These are phyloP conservation scores for Codiaeum variegatum DNA, from an alignment of 441 rosid genomes.

Conservation along the genomic window DNA sequence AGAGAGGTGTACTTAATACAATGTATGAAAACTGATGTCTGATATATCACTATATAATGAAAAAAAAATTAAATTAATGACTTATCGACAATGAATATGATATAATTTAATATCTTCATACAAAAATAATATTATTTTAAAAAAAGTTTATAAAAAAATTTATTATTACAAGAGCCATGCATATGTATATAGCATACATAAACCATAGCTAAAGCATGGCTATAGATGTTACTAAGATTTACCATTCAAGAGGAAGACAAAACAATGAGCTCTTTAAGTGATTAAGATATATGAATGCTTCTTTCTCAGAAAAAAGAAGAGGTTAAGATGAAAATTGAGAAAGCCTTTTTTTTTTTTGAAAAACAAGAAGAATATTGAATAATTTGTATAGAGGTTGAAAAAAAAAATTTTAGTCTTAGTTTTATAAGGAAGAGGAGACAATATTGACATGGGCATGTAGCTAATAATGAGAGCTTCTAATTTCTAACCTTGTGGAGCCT, in stretches of 20 bases:
- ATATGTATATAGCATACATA: no score
- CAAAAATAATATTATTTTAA: no score
- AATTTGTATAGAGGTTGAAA: background rate
- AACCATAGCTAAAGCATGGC: background rate
- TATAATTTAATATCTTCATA: no score
- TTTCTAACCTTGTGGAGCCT: background rate
- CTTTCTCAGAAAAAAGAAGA: background rate
- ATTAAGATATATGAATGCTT: background rate
- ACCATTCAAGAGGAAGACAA: background rate
- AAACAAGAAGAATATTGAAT: background rate
- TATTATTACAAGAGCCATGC: background rate
- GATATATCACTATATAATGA: no score
- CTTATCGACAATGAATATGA: no score
- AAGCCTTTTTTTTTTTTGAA: no score
- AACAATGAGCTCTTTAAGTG: constrained; percentile 18
- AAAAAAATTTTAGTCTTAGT: background rate
- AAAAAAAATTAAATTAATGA: no score
- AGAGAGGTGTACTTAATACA: no score
- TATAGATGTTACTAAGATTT: background rate
- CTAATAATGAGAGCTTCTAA: background rate
- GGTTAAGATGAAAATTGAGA: constrained; percentile 6
- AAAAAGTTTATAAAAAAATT: no score
- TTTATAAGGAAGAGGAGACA: background rate
- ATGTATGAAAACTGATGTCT: no score
- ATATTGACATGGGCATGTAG: constrained; percentile 13